These are phyloP conservation scores for Gymnopilus dilepis DNA, from an alignment of 768 basidiomycete species.

Conservation along the genomic window DNA sequence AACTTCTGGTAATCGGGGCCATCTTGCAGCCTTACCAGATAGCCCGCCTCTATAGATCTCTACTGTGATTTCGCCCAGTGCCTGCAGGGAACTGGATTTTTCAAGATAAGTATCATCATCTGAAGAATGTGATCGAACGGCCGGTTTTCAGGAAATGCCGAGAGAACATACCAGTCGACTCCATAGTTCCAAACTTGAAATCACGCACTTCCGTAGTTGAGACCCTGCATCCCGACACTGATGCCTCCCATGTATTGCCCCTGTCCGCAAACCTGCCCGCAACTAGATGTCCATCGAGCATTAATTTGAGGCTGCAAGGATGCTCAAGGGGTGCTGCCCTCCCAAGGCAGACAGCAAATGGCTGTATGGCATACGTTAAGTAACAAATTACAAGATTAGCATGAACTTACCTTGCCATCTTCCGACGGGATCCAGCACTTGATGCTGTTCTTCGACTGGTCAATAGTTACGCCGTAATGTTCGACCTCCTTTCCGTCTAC, in stretches of 20 bases:
- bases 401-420: too few relatives aligned
- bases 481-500: neutral
- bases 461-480: too few relatives aligned
- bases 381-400: too few relatives aligned
- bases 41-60: neutral
- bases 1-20: neutral
- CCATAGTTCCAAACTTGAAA: neutral
- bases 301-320: too few relatives aligned
- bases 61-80: neutral
- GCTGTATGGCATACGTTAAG: too few relatives aligned
- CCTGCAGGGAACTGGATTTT: neutral
- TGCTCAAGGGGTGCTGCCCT: too few relatives aligned
- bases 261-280: too few relatives aligned
- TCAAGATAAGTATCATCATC: neutral
- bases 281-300: too few relatives aligned
- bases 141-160: neutral
- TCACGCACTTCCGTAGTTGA: neutral
- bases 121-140: neutral
- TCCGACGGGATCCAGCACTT: too few relatives aligned
- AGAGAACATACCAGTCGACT: neutral
- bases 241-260: neutral
- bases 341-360: too few relatives aligned
- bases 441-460: too few relatives aligned
- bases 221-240: neutral
- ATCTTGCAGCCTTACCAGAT: neutral